Percentiles rank a stretch among this genome's conserved stretches.
phyloP scores from a whole-genome alignment of 2,329 filamentous ascomycete genomes.

The Akanthomyces dipterigenus region DNA sequence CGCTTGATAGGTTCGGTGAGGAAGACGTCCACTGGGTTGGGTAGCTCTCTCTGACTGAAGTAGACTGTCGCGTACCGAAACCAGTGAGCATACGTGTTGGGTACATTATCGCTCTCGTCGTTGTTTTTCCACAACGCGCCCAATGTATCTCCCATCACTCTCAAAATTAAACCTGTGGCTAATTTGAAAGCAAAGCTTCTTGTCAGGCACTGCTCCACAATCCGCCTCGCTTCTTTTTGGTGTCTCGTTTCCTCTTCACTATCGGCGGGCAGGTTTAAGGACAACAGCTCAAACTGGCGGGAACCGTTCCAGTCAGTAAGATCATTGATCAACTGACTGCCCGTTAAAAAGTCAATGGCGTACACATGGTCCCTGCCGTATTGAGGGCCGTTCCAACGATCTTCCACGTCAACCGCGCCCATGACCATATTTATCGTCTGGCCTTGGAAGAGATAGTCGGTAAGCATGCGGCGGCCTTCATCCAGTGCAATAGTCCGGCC shows the following conservation, averaged over 20 bases:
- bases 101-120: conserved; percentile 39
- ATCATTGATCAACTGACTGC: conserved; percentile 46
- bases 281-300: conserved; percentile 44
- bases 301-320: conserved; percentile 44
- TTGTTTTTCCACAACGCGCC: conserved; percentile 47
- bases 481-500: conserved; percentile 27
- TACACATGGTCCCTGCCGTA: conserved; percentile 44
- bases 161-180: conserved; percentile 46
- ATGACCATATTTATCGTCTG: conserved; percentile 46
- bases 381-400: conserved; percentile 46
- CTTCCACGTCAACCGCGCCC: conserved; percentile 43
- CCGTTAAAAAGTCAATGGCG: conserved; percentile 42
- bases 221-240: conserved; percentile 40
- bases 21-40: conserved; percentile 26
- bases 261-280: conserved; percentile 25
- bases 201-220: conserved; percentile 44
- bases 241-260: conserved; percentile 29
- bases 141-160: conserved; percentile 42
- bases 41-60: conserved; percentile 38
- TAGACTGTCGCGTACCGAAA: conserved; percentile 41
- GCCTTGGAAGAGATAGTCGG: conserved; percentile 52
- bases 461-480: conserved; percentile 36
- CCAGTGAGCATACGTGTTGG: conserved; percentile 49
- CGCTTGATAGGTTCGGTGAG: conserved; percentile 31
- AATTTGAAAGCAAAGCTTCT: conserved; percentile 50